Base-by-base conservation (phyloP, 2,329 filamentous ascomycete genomes). In the Chaetomiaceae sp. region DNA sequence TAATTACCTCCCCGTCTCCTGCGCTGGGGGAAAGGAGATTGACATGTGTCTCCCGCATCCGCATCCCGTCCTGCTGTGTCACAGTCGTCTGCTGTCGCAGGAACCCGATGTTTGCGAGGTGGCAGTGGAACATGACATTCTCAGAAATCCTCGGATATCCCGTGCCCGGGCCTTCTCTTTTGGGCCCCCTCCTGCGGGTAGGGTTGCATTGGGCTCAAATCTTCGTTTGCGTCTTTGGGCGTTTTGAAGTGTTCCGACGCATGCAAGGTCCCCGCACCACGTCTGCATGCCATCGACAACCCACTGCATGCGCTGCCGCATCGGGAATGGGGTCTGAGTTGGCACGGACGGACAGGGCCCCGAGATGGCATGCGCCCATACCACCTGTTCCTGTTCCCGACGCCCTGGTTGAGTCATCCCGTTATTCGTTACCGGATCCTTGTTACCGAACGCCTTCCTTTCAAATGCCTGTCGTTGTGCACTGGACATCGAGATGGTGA, bases 381-480 rank as follows among this genome's bases (percentile, higher is more conserved):
- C 27, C 45, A 48, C 37, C 37, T 48, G 46, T 48, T 27, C 37
- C 37, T 48, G 46, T 48, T 27, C 25, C 25, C 31, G 30, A 13
- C 12, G 39, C 38, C 31, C 30, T 48, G 46, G 46, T 48, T 48
- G 46, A 39, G 20, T 19, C 16, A 38, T 4, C 10, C 4, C 8
- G 6, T 27, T 27, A 6, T 10, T n/a, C 40, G 12, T 42, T 14
- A n/a, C n/a, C n/a, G n/a, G n/a, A n/a, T n/a, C 30, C 42, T 38
- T 38, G 44, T 8, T 38, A 21, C 12, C 23, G 23, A 27, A 6
- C 25, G 25, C 25, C n/a, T n/a, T n/a, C n/a, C n/a, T n/a, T n/a
- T n/a, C n/a, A n/a, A 10, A 27, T 10, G 6, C 10, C 25, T 27
- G 25, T 3, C 10, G 25, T 27, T 27, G 6, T 27, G 25, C 25